Evolutionary conservation across 331 rosid species (phyloP), one percentile per base, ranked within the genome.

Genomic region (Acacia concinna): DNA sequence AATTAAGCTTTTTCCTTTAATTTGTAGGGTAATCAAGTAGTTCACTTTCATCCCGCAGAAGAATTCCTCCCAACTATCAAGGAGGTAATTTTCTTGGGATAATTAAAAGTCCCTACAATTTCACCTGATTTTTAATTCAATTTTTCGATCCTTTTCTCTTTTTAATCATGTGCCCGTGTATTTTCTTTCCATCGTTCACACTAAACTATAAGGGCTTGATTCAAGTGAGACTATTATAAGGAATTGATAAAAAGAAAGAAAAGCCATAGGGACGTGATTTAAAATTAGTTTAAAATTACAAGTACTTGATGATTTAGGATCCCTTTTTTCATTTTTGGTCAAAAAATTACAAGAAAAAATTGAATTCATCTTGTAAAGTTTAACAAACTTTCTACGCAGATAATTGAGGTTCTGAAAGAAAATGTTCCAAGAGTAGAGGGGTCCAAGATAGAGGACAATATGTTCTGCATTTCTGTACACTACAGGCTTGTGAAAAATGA

Each of bases 11-110:
- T 47, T 30, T 5, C 17, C 18, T 70, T 74, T n/a, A n/a, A n/a
- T n/a, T n/a, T 79, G 9, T 47, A 90, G 94, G 90, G 94, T 59
- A 86, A 88, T 21, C 81, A 83, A 35, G 73, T 77, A 56, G 85
- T 86, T 68, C 59, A 76, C 71, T 90, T 85, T 72, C 88, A 73
- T 73, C 94, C 94, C 0, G 89, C 94, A 31, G 79, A 59, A 62
- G 88, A 81, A 8, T 86, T 81, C 78, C 47, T 86, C 30, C 85
- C 89, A n/a, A 68, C 79, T n/a, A 81, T 90, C 73, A 78, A 81
- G 65, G 81, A 86, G 89, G 92, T 90, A 69, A 60, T 46, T 38
- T 40, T 20, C 67, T 38, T 38, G 11, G 41, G 41, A 38, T 38
- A 38, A 38, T 38, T 38, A 38, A 8, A 46, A 15, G n/a, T 15